phyloP scores from a whole-genome alignment of 495 filamentous ascomycete species.

The Aspergillus campestris region DNA sequence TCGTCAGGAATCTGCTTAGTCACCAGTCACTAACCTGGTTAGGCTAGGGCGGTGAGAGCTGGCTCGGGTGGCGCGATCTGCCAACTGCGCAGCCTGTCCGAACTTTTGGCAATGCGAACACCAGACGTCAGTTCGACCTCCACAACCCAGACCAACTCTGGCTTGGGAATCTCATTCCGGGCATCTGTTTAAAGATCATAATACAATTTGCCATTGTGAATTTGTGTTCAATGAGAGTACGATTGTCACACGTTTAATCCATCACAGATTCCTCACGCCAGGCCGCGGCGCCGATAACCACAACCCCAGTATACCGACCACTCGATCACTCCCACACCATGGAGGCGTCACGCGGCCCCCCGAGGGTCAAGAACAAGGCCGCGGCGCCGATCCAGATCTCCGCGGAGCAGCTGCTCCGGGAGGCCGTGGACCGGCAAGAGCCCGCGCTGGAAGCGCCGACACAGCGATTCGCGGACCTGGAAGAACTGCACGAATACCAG shows the following conservation, averaged over 20 bases:
- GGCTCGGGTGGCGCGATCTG: conserved; percentile 13
- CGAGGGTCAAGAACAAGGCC: conserved; percentile 96
- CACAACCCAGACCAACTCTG: conserved; percentile 2
- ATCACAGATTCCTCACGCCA: not conserved
- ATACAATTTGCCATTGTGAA: not conserved
- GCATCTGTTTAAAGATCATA: not conserved
- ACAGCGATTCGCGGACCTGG: conserved; percentile 89
- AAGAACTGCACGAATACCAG: conserved; percentile 97
- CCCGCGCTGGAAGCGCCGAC: conserved; percentile 79
- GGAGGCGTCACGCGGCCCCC: conserved; percentile 90
- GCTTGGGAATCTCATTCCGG: too few species aligned
- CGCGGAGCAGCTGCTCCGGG: conserved; percentile 93
- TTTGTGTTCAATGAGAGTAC: too few species aligned
- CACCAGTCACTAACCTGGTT: conserved; percentile 2
- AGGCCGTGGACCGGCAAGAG: conserved; percentile 97
- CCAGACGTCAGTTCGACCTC: not conserved
- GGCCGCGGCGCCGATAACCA: not conserved
- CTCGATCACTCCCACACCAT: conserved; percentile 38
- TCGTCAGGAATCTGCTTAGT: conserved; percentile 11
- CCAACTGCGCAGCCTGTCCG: conserved; percentile 17
- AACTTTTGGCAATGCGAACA: conserved; percentile 4
- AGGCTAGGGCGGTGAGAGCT: too few species aligned
- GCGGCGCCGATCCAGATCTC: conserved; percentile 84
- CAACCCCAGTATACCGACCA: not conserved
- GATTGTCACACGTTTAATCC: too few species aligned